These are phyloP conservation scores for Paraconiothyrium brasiliense DNA, from an alignment of 2,329 filamentous ascomycete species.

Conservation along the genomic window DNA sequence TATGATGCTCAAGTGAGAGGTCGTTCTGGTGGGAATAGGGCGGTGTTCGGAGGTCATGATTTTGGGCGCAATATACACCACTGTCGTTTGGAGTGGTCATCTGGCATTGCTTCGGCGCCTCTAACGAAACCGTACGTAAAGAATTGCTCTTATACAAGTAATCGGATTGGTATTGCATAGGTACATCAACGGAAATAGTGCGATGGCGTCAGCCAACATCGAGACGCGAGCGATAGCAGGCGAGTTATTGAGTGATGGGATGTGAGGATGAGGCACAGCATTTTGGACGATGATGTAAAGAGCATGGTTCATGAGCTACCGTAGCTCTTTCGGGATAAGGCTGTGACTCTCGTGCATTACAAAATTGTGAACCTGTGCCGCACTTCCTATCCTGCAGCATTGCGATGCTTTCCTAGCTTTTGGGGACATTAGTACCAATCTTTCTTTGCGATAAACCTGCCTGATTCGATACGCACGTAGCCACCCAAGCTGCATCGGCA, in stretches of 20 bases:
- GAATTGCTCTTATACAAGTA: neutral
- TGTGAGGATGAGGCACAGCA: neutral
- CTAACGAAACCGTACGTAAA: neutral
- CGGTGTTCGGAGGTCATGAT: neutral
- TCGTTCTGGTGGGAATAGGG: neutral
- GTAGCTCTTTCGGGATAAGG: neutral
- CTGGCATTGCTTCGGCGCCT: neutral
- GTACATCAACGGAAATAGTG: neutral
- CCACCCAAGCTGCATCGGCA: neutral
- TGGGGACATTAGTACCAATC: neutral
- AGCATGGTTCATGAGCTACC: neutral
- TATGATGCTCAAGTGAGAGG: constrained; percentile 10
- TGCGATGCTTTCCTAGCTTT: neutral
- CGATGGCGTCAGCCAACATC: neutral
- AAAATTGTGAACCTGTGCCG: neutral
- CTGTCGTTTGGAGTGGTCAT: constrained; percentile 3
- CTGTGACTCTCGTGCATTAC: neutral
- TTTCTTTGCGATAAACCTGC: neutral
- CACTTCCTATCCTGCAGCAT: neutral
- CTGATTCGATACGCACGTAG: neutral
- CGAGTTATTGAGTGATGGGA: neutral
- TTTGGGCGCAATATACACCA: constrained; percentile 2
- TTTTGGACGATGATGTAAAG: neutral
- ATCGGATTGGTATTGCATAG: neutral
- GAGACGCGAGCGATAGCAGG: neutral